These are phyloP conservation scores for Juglanconis sp. DNA, from an alignment of 2,329 filamentous ascomycete genomes.

Conservation along the genomic window DNA sequence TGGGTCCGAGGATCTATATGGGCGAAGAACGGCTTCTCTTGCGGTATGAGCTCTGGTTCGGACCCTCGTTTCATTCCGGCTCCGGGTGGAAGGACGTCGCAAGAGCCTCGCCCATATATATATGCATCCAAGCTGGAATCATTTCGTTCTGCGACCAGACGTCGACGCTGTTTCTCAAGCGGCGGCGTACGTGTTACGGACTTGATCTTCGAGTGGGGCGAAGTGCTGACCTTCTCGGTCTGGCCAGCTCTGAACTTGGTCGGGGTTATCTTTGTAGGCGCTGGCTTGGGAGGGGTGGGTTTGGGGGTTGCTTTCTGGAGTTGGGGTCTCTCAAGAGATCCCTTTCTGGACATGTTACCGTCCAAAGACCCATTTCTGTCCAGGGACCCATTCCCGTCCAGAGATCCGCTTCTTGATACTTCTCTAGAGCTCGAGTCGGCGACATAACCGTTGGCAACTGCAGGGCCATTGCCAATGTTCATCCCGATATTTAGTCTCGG, in stretches of 20 bases:
- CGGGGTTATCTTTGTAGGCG: background rate
- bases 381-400: background rate
- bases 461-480: background rate
- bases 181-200: slow-evolving; percentile 1
- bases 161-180: slow-evolving; percentile 14
- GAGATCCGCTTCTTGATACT: background rate
- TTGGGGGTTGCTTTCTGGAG: background rate
- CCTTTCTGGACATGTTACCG: background rate
- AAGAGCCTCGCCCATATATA: slow-evolving; percentile 24
- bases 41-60: slow-evolving; percentile 10
- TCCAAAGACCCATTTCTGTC: background rate
- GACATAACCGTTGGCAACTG: background rate
- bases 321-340: background rate
- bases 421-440: background rate
- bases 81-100: slow-evolving; percentile 19
- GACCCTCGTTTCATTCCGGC: slow-evolving; percentile 15
- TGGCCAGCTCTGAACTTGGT: background rate
- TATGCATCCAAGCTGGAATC: slow-evolving; percentile 22
- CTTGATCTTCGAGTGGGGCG: background rate
- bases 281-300: background rate
- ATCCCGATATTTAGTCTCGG: background rate
- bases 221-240: background rate
- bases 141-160: slow-evolving; percentile 8
- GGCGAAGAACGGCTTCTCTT: slow-evolving; percentile 36
- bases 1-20: slow-evolving; percentile 51